phyloP scores from a whole-genome alignment of 2,329 filamentous ascomycete species.

The Graphilbum fragrans region DNA sequence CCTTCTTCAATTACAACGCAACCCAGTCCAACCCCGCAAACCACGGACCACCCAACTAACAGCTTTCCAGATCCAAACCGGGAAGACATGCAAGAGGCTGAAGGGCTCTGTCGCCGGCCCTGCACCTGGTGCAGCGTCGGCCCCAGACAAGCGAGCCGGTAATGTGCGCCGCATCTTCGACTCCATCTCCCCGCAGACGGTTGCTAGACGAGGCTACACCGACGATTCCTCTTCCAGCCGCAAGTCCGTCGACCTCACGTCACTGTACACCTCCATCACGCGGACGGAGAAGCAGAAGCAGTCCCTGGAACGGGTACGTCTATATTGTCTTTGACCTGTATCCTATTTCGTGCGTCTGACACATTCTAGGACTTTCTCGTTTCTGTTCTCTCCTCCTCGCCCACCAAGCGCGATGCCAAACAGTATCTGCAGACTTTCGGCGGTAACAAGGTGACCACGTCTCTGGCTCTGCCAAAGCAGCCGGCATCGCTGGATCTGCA shows the following conservation, averaged over 20 bases:
- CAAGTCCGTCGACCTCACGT: constrained; percentile 8
- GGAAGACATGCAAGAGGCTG: constrained; percentile 6
- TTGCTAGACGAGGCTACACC: background rate
- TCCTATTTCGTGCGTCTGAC: background rate
- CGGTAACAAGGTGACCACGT: constrained; percentile 19
- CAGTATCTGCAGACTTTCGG: constrained; percentile 84
- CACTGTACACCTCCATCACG: constrained; percentile 25
- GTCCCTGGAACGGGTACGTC: constrained; percentile 32
- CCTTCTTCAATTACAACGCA: background rate
- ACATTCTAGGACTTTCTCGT: constrained; percentile 63
- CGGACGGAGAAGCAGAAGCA: constrained; percentile 34
- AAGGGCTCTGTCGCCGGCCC: constrained; percentile 4
- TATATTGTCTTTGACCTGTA: background rate
- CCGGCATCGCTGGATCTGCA: constrained; percentile 17
- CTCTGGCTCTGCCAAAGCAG: constrained; percentile 15
- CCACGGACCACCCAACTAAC: background rate
- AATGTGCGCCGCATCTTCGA: background rate
- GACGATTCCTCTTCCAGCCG: background rate
- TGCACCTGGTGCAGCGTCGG: background rate
- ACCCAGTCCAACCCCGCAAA: background rate
- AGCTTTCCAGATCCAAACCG: constrained; percentile 3
- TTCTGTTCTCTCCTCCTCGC: constrained; percentile 75
- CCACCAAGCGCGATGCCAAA: constrained; percentile 86
- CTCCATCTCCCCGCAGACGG: background rate
- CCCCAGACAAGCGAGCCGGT: background rate